Conservation (phyloP, 2,329 filamentous ascomycete genomes). For the Phyllosticta citriasiana region DNA sequence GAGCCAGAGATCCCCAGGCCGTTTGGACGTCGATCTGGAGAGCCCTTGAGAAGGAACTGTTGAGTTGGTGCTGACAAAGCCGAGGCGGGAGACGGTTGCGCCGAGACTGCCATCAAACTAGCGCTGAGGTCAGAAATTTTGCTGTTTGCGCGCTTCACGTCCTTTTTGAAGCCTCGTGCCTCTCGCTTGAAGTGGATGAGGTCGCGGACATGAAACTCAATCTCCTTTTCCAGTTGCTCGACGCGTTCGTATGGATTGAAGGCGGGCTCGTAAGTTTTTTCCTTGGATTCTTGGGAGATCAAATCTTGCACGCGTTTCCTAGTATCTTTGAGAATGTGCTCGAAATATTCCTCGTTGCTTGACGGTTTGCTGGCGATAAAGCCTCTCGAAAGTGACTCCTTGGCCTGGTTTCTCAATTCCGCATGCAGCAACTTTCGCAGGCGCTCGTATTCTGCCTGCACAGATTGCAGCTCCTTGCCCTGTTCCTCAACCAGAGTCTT, state of each 20-base stretch:
- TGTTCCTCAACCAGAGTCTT: slow-evolving; percentile 20
- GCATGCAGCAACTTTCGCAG: slow-evolving; percentile 30
- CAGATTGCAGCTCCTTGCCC: slow-evolving; percentile 18
- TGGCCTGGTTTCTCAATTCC: slow-evolving; percentile 31
- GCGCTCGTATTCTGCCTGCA: slow-evolving; percentile 29
- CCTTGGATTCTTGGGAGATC: slow-evolving; percentile 15
- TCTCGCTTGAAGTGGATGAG: slow-evolving; percentile 42
- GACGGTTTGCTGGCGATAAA: slow-evolving; percentile 15
- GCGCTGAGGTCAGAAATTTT: neutral
- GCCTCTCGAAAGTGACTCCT: slow-evolving; percentile 21
- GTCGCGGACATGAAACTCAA: slow-evolving; percentile 36
- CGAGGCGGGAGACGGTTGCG: neutral
- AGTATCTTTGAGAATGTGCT: slow-evolving; percentile 25
- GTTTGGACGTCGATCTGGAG: neutral
- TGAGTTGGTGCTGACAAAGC: neutral
- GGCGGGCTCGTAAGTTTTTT: neutral
- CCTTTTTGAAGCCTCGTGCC: slow-evolving; percentile 33
- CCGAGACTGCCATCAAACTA: neutral
- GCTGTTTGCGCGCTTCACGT: slow-evolving; percentile 8
- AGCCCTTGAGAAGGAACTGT: neutral
- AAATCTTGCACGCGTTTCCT: slow-evolving; percentile 19
- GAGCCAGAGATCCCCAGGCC: neutral
- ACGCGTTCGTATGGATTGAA: slow-evolving; percentile 14
- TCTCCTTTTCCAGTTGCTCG: slow-evolving; percentile 27
- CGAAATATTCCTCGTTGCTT: slow-evolving; percentile 24